Base-by-base conservation (phyloP, 1,284 basidiomycete genomes). In the Ustilago tritici region DNA sequence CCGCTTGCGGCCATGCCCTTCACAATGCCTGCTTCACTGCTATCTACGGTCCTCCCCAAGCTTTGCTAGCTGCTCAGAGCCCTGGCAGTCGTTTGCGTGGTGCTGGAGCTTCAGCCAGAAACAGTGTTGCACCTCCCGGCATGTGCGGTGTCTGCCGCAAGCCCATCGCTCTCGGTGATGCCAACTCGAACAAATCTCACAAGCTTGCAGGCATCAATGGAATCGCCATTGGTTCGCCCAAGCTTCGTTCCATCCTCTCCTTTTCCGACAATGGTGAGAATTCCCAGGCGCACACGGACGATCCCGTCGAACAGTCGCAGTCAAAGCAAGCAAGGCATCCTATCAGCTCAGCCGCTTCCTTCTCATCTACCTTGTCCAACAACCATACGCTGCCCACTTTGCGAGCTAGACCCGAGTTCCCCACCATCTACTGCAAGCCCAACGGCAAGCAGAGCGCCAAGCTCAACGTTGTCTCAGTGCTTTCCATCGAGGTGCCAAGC, bases 131-230 rank as follows among this genome's bases (percentile, higher is more conserved):
- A 8, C 80, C 85, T 82, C 89, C 97, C 32, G 96, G 96, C 36
- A 93, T 99, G 19, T 99, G 96, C 82, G 96, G 96, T 49, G 94
- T 98, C 0, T 99, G 96, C 85, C 90, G 96, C 77, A 90, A 94
- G 47, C 94, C 95, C 10, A 98, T 98, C 93, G 94, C 94, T 82
- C 90, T 98, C 14, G 92, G 92, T 23, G 94, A 95, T 71, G 82
- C 82, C 9, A 71, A 92, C 56, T 92, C 92, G 79, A 89, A 90
- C 23, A 88, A 92, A 40, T 74, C 74, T 4, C 65, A 75, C 47
- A 80, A 74, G 58, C 64, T 77, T 10, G 57, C 75, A 5, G 71
- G 78, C 17, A 73, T 77, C 74, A 71, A 65, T 15, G 34, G 31
- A 2, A 32, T 40, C 7, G 60, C 57, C 10, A 7, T 50, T 46